Evolutionary conservation across 352 stramenopile genomes (phyloP), one percentile per base, ranked within the genome.

Genomic region (Blastocystis sp.): DNA sequence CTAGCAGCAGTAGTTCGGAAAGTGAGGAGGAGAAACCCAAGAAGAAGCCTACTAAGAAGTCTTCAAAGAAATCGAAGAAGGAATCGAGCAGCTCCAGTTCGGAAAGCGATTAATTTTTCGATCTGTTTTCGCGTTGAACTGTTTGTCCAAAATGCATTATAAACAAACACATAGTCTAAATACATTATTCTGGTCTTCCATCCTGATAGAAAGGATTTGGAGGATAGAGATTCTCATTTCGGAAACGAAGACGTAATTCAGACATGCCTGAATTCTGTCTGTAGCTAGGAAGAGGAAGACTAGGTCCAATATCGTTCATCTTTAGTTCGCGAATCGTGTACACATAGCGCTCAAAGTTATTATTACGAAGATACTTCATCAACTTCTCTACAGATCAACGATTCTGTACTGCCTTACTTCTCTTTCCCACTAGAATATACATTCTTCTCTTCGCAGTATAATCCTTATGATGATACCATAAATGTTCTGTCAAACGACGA

Each of bases 301-400:
- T 78, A n/a, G 77, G 77, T 29, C 77, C 77, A 43, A 87, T 78
- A 63, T 87, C 77, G 65, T 87, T 87, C 65, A 87, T 78, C 65
- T 74, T 74, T 32, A 87, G 24, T 54, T 87, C 77, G 46, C 77
- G 77, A 58, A 87, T 87, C 27, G 77, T 87, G 51, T 78, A 87
- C 12, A 87, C 59, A 42, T 87, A 87, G 35, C 77, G 59, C 46
- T 87, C 77, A 42, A 87, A 87, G 46, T 87, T 87, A 32, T 74
- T 87, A 9, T 78, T 42, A 21, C 77, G 59, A 16, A 87, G 65
- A 54, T 87, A 87, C 29, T 78, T 78, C 65, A 87, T 78, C 42
- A 87, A 11, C 24, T 78, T 87, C 77, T 87, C 77, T 87, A 87
- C 65, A 9, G 14, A 19, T 78, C n/a, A 27, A n/a, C n/a, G 21